Evolutionary conservation across 768 basidiomycete genomes (phyloP), one percentile per base, ranked within the genome.

Genomic region (Pleurotus cornucopiae): DNA sequence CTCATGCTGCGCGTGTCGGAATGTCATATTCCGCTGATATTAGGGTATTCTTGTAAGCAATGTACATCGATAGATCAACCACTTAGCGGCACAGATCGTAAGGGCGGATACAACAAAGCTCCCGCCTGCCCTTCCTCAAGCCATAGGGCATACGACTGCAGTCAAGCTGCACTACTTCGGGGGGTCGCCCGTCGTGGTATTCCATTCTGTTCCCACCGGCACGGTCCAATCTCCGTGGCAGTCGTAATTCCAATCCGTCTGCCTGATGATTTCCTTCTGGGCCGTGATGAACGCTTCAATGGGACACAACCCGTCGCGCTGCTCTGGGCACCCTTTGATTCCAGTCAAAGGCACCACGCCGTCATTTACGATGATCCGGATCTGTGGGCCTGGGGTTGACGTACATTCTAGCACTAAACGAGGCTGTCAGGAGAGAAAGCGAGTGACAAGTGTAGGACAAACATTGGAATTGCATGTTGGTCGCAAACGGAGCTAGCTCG

Each of bases 381-480:
- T 89, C 60, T 92, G 84, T 11, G 72, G 77, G 26, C 71, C 70
- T 18, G 77, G 72, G 21, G 68, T 46, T n/a, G 75, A 74, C 14
- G 73, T 67, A 61, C 88, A 91, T 56, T 78, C 76, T 0, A 91
- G 74, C 6, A 91, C 85, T 92, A 39, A 41, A 54, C 23, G 3
- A 46, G 16, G 47, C 38, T 64, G 63, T 60, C 16, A 55, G 30
- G 20, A 37, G 21, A n/a, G 46, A 16, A 41, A 43, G 45, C 39
- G 18, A n/a, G 43, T 23, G 23, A 39, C 14, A 37, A 14, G 25
- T 21, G 44, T 57, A 34, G 16, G 49, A 73, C 79, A 55, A 70
- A 93, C 91, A 75, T 71, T 96, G 94, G 77, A 95, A 88, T 64
- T 92, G 90, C 18, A 95, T 67, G 63, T 95, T 95, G 23, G 93